Evolutionary conservation across 805 yeast species (phyloP).

Genomic region (Saccharomyces cerevisiae): DNA sequence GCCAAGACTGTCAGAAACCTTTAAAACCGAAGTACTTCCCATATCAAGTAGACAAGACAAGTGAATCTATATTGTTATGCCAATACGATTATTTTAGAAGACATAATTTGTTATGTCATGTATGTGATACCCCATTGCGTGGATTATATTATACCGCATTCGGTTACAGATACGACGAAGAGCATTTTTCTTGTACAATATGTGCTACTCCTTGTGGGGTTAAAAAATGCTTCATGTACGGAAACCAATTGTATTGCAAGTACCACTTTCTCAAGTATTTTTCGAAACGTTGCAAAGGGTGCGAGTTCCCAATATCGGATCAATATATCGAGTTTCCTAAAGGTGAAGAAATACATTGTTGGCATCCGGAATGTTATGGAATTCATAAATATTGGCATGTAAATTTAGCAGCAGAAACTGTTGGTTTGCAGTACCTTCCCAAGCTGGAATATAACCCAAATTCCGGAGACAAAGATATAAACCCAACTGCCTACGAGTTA

Average conservation of each 20-base stretch:
- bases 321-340: conserved; percentile 89
- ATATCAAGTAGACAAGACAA: conserved; percentile 39
- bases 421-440: conserved; percentile 37
- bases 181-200: conserved; percentile 86
- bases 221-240: conserved; percentile 87
- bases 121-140: conserved; percentile 76
- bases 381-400: conserved; percentile 96
- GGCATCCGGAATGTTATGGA: conserved; percentile 99
- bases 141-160: conserved; percentile 93
- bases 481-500: conserved; percentile 41
- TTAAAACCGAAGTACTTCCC: conserved; percentile 90
- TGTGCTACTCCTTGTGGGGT: conserved; percentile 82
- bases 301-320: conserved; percentile 81
- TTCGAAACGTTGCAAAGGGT: conserved; percentile 90
- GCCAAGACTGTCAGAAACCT: conserved; percentile 73
- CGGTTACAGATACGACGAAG: conserved; percentile 86
- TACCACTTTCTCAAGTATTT: conserved; percentile 80
- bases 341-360: conserved; percentile 87
- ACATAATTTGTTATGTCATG: conserved; percentile 75
- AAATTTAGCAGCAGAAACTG: conserved; percentile 52
- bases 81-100: conserved; percentile 88
- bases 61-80: conserved; percentile 58
- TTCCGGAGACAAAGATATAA: conserved; percentile 23
- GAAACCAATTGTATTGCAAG: conserved; percentile 77
- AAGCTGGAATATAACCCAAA: conserved; percentile 17